Percentiles rank a stretch among this genome's conserved stretches.
phyloP scores from a whole-genome alignment of 83 land plant species.

The Diphasiastrum complanatum region DNA sequence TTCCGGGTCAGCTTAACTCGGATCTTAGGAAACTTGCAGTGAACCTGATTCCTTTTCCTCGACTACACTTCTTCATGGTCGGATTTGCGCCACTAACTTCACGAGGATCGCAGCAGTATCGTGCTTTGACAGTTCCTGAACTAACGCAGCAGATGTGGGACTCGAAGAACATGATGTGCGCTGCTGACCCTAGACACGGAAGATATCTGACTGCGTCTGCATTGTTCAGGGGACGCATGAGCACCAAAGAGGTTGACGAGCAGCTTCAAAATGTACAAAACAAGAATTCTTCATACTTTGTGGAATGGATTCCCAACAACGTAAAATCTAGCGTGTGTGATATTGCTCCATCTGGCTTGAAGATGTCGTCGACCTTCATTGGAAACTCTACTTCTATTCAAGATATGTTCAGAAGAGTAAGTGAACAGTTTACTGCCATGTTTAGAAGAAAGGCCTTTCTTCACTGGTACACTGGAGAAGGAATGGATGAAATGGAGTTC shows the following conservation, averaged over 20 bases:
- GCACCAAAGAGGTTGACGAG: conserved; percentile 20
- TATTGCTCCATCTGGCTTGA: conserved; percentile 8
- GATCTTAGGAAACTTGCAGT: conserved; percentile 14
- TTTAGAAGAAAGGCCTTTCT: conserved; percentile 11
- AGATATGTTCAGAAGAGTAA: conserved; percentile 14
- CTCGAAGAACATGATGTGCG: conserved; percentile 22
- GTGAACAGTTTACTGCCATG: conserved; percentile 15
- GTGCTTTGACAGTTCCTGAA: conserved; percentile 9
- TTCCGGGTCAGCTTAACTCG: conserved; percentile 15
- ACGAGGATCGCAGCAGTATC: conserved; percentile 16
- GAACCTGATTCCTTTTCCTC: no score
- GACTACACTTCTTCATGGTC: no score
- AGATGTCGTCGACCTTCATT: conserved; percentile 16
- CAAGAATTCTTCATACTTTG: conserved; percentile 21
- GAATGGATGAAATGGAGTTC: conserved; percentile 21
- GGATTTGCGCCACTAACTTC: conserved; percentile 16
- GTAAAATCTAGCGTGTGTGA: conserved; percentile 12
- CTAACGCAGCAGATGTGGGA: conserved; percentile 25
- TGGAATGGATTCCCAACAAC: conserved; percentile 22
- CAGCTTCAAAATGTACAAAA: conserved; percentile 19
- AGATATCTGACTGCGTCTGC: conserved; percentile 12
- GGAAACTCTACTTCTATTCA: conserved; percentile 18
- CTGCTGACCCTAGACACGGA: conserved; percentile 14
- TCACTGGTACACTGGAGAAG: conserved; percentile 19
- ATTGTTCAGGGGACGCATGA: conserved; percentile 10